Evolutionary conservation across 768 basidiomycete genomes (phyloP).

Genomic region (Termitomyces sp.): DNA sequence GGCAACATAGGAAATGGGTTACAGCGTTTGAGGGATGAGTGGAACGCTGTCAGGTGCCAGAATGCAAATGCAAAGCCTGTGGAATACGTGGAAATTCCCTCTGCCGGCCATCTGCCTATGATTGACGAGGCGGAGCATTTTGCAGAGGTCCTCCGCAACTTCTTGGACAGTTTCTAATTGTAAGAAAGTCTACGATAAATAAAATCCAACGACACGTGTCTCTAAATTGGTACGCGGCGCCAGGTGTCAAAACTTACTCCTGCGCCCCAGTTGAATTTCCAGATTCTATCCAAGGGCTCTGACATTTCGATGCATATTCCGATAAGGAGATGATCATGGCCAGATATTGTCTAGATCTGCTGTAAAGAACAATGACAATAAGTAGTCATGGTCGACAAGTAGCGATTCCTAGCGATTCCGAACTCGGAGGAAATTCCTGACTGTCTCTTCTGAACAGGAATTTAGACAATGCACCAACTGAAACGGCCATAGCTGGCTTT

Average conservation of each 20-base stretch:
- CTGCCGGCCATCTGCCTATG: slow-evolving; percentile 51
- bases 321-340: background rate
- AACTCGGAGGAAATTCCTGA: background rate
- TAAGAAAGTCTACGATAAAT: background rate
- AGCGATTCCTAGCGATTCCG: no score
- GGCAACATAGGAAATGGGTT: slow-evolving; percentile 42
- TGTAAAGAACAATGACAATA: background rate
- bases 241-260: no score
- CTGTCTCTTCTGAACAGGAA: background rate
- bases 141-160: slow-evolving; percentile 29
- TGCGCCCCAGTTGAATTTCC: background rate
- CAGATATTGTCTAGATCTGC: no score
- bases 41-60: slow-evolving; percentile 15
- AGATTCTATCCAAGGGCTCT: no score
- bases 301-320: no score
- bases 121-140: slow-evolving; percentile 43
- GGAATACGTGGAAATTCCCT: slow-evolving; percentile 30
- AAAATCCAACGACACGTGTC: background rate
- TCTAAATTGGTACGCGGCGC: background rate
- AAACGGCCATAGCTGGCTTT: background rate
- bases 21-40: slow-evolving; percentile 24
- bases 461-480: background rate
- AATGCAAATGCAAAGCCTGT: slow-evolving; percentile 16
- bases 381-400: background rate
- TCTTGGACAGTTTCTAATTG: slow-evolving; percentile 20